Percentiles rank a stretch among this genome's conserved stretches.
These are phyloP conservation scores for Ilex paraguariensis DNA, from an alignment of 305 asterid species.

Conservation along the genomic window DNA sequence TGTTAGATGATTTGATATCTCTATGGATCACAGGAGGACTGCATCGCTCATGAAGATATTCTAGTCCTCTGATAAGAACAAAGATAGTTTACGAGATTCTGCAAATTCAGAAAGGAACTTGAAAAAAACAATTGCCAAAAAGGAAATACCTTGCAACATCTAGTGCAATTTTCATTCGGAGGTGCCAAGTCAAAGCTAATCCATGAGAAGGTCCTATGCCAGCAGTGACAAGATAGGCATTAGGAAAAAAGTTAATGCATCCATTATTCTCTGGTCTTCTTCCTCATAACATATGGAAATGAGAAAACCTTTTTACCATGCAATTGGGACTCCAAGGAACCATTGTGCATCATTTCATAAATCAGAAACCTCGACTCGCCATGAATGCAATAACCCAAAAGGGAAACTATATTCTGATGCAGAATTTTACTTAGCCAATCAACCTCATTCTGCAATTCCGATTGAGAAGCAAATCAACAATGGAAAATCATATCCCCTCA, in stretches of 20 bases:
- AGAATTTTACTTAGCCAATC: conserved; percentile 61
- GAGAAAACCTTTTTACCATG: conserved; percentile 49
- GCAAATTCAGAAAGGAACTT: neutral
- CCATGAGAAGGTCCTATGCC: conserved; percentile 55
- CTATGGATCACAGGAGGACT: conserved; percentile 85
- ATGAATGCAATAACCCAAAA: conserved; percentile 72
- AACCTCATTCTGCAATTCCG: conserved; percentile 70
- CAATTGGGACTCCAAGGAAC: conserved; percentile 72
- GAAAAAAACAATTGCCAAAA: neutral
- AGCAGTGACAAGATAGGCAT: neutral
- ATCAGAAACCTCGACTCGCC: conserved; percentile 63
- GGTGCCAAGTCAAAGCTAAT: conserved; percentile 69
- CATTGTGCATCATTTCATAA: conserved; percentile 81
- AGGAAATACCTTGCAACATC: conserved; percentile 75
- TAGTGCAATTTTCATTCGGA: conserved; percentile 85
- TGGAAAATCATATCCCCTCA: conserved; percentile 4
- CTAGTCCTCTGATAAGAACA: conserved; percentile 59
- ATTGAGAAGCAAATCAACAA: conserved; percentile 15
- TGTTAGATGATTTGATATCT: conserved; percentile 80
- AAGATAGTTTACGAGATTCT: neutral
- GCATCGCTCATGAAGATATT: conserved; percentile 83
- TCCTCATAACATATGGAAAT: neutral
- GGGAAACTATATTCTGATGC: conserved; percentile 81
- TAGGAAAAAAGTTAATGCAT: neutral
- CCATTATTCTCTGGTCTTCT: neutral